Evolutionary conservation across 768 basidiomycete species (phyloP).

Genomic region (Kwoniella sp.): DNA sequence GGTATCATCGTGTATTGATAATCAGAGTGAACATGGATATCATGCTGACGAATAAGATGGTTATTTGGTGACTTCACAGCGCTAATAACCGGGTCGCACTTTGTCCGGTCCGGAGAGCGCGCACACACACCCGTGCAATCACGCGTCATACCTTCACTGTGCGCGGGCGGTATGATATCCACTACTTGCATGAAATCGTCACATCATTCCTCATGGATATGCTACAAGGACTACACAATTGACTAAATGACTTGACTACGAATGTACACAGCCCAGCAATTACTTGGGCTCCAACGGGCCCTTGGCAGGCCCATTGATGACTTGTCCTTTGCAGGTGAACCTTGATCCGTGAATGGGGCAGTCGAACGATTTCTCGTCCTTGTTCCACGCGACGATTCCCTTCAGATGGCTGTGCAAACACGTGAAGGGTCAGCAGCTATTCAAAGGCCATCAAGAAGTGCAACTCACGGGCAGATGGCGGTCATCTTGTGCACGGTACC

Average conservation of each 20-base stretch:
- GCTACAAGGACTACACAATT: slow-evolving; percentile 3
- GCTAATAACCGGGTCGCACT: no score
- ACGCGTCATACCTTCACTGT: no score
- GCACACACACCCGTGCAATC: no score
- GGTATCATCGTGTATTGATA: neutral
- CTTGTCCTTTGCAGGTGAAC: slow-evolving; percentile 36
- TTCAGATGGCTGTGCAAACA: slow-evolving; percentile 21
- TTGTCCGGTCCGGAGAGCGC: no score
- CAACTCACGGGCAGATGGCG: slow-evolving; percentile 32
- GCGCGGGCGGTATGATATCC: no score
- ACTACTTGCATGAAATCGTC: neutral
- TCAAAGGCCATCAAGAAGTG: neutral
- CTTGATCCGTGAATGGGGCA: slow-evolving; percentile 38
- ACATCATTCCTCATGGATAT: slow-evolving; percentile 1
- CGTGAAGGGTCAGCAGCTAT: neutral
- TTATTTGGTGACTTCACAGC: no score
- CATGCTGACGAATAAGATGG: no score
- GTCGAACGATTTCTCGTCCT: slow-evolving; percentile 31
- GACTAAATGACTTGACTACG: neutral
- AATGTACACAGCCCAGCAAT: neutral
- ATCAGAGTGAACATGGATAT: no score
- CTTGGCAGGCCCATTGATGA: slow-evolving; percentile 36
- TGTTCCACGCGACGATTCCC: slow-evolving; percentile 37
- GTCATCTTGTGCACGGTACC: slow-evolving; percentile 36
- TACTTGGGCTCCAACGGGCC: slow-evolving; percentile 14